Conservation (phyloP, 306 rosid species). For the Casuarina cunninghamiana region DNA sequence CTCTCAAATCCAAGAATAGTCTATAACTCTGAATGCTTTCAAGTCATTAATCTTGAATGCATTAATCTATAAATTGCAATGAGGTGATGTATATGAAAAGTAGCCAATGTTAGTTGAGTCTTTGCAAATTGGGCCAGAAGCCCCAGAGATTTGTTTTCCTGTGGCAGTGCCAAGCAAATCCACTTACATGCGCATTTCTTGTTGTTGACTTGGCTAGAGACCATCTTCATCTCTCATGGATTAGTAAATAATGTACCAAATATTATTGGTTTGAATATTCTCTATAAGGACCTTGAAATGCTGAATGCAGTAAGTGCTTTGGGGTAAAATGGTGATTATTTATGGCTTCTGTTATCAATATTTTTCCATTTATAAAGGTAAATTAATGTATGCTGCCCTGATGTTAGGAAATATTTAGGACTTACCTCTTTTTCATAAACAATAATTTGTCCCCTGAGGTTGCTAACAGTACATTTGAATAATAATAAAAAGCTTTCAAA, state of each 20-base stretch:
- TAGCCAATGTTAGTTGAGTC: not conserved
- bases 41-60: not conserved
- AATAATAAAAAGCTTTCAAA: not conserved
- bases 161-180: not conserved
- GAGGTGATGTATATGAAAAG: not conserved
- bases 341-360: not conserved
- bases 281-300: not conserved
- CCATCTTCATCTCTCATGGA: not conserved
- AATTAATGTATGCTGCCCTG: too few species aligned
- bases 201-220: not conserved
- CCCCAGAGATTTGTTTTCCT: not conserved
- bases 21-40: not conserved
- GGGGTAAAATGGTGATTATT: not conserved
- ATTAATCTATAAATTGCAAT: not conserved
- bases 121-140: not conserved
- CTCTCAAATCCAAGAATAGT: not conserved
- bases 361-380: not conserved
- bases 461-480: too few species aligned
- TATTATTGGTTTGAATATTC: not conserved
- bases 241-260: not conserved
- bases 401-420: too few species aligned
- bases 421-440: too few species aligned
- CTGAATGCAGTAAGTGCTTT: not conserved
- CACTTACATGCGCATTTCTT: not conserved
- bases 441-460: too few species aligned